Evolutionary conservation across 768 basidiomycete species (phyloP), one percentile per base, ranked within the genome.

Genomic region (Cystofilobasidium macerans): DNA sequence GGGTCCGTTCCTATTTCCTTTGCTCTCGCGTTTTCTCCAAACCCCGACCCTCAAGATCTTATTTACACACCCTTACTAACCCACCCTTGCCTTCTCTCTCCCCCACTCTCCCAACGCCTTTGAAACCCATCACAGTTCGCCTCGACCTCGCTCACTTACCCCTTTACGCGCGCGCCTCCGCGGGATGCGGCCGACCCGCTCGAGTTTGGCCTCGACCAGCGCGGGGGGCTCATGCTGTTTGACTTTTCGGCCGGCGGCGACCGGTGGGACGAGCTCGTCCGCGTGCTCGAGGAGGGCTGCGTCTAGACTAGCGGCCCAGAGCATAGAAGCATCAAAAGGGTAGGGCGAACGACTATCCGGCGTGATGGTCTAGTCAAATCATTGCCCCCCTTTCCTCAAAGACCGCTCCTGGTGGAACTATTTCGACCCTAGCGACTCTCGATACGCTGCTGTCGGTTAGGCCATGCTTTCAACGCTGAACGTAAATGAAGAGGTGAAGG

Each of bases 121-220:
- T 26, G 56, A 3, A 14, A 22, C 26, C n/a, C 60, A 4, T 38
- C 26, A 35, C 71, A 87, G 83, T 74, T 80, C 61, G 81, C 85
- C 1, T 71, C 78, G 0, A 79, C 82, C 64, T 75, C 80, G 1
- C 71, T 84, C 58, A 82, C 84, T 35, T 86, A 80, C 70, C 68
- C 78, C 2, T 84, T 85, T 71, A 80, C 82, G 48, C 79, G 82
- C 2, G 72, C 79, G 0, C 80, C 79, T 33, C 80, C 81, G 16
- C 78, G 86, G 30, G 82, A 84, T 40, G 78, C 78, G 61, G 87
- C 88, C 28, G 67, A 63, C 45, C 53, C 51, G 12, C 54, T 68
- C 20, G 77, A 84, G 1, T 86, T 88, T 70, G 87, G 88, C 0
- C 76, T 88, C 32, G 87, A 89, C 67, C 81, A 82, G 38, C 80